Evolutionary conservation across 768 basidiomycete species (phyloP).

Genomic region (Trametes cubensis): DNA sequence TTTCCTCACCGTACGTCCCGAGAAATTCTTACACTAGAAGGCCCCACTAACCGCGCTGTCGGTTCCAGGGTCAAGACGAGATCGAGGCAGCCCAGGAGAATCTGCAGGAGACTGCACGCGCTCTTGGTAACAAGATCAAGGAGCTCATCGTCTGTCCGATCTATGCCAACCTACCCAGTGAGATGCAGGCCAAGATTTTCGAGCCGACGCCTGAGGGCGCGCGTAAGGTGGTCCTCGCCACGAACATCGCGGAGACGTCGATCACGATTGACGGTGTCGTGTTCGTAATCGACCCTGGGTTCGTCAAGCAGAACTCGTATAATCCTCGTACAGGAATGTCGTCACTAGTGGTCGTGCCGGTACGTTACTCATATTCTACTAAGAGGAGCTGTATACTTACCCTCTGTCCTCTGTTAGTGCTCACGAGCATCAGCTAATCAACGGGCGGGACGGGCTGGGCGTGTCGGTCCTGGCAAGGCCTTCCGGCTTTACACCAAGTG

Average conservation of each 20-base stretch:
- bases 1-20: slow-evolving; percentile 80
- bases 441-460: slow-evolving; percentile 93
- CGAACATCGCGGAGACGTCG: slow-evolving; percentile 99
- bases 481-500: slow-evolving; percentile 99
- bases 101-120: slow-evolving; percentile 90
- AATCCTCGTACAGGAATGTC: slow-evolving; percentile 99
- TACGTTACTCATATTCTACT: slow-evolving; percentile 43
- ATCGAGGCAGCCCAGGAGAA: slow-evolving; percentile 98
- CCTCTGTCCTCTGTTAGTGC: slow-evolving; percentile 53
- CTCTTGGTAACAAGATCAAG: slow-evolving; percentile 92
- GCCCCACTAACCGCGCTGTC: too few relatives aligned
- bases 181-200: slow-evolving; percentile 99
- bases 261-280: slow-evolving; percentile 99
- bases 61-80: slow-evolving; percentile 89
- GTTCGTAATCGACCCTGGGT: slow-evolving; percentile 98
- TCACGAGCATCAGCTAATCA: slow-evolving; percentile 98
- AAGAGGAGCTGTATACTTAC: not conserved
- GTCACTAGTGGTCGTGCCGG: slow-evolving; percentile 92
- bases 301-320: slow-evolving; percentile 99
- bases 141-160: slow-evolving; percentile 97
- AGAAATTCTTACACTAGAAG: not conserved
- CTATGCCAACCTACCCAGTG: slow-evolving; percentile 97
- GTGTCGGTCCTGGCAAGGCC: slow-evolving; percentile 96
- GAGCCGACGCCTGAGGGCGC: slow-evolving; percentile 97
- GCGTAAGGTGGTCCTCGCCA: slow-evolving; percentile 95